phyloP scores from a whole-genome alignment of 164 flowering plant genomes.

The Macadamia tetraphylla region DNA sequence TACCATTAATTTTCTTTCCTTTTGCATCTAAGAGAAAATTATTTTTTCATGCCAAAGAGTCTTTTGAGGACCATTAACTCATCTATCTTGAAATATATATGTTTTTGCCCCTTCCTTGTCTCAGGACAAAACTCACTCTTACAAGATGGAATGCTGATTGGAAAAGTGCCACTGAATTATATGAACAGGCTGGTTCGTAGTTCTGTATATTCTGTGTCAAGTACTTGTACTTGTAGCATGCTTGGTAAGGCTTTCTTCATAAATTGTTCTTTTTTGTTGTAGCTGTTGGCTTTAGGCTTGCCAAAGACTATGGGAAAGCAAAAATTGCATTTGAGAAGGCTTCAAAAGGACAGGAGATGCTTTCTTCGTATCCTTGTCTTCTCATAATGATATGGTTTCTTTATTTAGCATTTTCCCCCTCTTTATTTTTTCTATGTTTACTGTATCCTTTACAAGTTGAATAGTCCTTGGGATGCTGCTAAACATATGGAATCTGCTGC shows the following conservation, averaged over 20 bases:
- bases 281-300: constrained; percentile 62
- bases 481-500: constrained; percentile 97
- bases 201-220: background rate
- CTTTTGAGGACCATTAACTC: too few relatives aligned
- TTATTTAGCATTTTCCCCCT: background rate
- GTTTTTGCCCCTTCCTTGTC: constrained; percentile 3
- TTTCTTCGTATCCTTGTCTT: constrained; percentile 72
- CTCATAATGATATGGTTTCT: constrained; percentile 1
- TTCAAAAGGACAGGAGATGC: constrained; percentile 94
- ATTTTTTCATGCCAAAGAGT: background rate
- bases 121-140: constrained; percentile 74
- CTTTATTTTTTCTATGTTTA: background rate
- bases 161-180: constrained; percentile 66
- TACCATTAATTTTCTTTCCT: too few relatives aligned
- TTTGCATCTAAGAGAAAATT: background rate
- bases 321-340: constrained; percentile 87
- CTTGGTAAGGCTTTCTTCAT: background rate
- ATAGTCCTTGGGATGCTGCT: constrained; percentile 98
- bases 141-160: constrained; percentile 99
- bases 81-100: background rate
- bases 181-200: constrained; percentile 83
- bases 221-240: background rate
- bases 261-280: constrained; percentile 16
- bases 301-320: constrained; percentile 69
- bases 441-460: constrained; percentile 41